phyloP scores from a whole-genome alignment of 2,329 filamentous ascomycete species.

The Microcyclospora pomicola region DNA sequence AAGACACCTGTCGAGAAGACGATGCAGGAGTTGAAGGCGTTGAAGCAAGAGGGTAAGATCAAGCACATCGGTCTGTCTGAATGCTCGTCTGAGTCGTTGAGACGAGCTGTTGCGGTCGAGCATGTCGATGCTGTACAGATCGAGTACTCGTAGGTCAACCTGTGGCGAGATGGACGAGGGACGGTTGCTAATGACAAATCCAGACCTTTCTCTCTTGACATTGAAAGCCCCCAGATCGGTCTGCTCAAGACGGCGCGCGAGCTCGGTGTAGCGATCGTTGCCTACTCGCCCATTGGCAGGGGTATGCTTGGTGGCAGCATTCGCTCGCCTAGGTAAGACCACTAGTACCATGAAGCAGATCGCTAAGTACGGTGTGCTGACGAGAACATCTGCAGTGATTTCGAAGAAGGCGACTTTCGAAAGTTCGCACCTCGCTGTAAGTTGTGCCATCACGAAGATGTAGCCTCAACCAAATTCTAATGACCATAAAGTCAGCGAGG shows the following conservation, averaged over 20 bases:
- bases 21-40: constrained; percentile 34
- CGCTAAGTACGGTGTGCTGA: no score
- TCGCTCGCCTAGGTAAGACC: constrained; percentile 21
- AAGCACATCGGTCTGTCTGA: constrained; percentile 44
- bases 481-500: constrained; percentile 26
- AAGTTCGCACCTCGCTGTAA: constrained; percentile 27
- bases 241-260: constrained; percentile 44
- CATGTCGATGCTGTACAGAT: constrained; percentile 40
- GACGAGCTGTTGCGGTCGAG: constrained; percentile 37
- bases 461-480: no score
- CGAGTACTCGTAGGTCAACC: constrained; percentile 25
- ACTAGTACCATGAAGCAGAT: no score
- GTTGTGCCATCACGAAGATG: no score
- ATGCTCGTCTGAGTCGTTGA: constrained; percentile 35
- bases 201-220: constrained; percentile 39
- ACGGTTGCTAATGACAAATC: not conserved
- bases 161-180: not conserved
- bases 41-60: constrained; percentile 42
- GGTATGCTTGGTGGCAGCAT: constrained; percentile 43
- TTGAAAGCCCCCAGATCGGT: constrained; percentile 39
- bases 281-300: constrained; percentile 46
- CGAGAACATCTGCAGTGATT: constrained; percentile 20
- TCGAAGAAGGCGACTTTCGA: constrained; percentile 38
- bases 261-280: constrained; percentile 43
- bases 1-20: constrained; percentile 36